Base-by-base conservation (phyloP, 106 monocot species). In the Vanilla planifolia region DNA sequence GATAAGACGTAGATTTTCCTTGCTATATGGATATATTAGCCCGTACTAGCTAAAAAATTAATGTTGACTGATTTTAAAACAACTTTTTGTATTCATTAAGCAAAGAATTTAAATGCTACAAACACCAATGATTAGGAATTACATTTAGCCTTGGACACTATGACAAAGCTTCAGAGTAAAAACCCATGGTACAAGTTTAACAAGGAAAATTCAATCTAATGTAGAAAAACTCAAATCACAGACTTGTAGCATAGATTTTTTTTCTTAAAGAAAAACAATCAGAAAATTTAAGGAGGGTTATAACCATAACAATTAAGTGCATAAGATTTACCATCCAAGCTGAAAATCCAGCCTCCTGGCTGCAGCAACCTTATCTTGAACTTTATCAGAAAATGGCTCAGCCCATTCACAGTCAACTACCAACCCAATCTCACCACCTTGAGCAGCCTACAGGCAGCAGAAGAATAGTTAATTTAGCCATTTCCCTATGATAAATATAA, bases 351-450 rank as follows among this genome's bases (percentile, higher is more conserved):
- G 57, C 63, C 91, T 75, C 67, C 91, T 87, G 26, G 75, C 53
- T 25, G 91, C 74, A 67, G 96, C 91, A 60, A 67, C 32, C 51
- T 79, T 75, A 64, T 96, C 91, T 64, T 96, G 63, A 10, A 59
- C 13, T 48, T 81, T 81, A 62, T 82, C 75, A 55, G 96, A 87
- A 76, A 75, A 87, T 20, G 96, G 58, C 59, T 91, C 96, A 42
- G 96, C 90, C 96, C 96, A 91, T 71, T 91, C 96, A 75, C 86
- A 87, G 61, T 91, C 96, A 58, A 96, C 63, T 25, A 71, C 81
- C 36, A 96, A 32, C 29, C 96, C 96, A 48, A 96, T 77, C 72
- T 91, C 67, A 73, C 96, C 96, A 72, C 84, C 84, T 87, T 96
- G 96, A 26, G 58, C 62, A 63, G 73, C 80, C 96, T 96, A 65